phyloP scores from a whole-genome alignment of 768 basidiomycete species.

The Leccinum boreale region DNA sequence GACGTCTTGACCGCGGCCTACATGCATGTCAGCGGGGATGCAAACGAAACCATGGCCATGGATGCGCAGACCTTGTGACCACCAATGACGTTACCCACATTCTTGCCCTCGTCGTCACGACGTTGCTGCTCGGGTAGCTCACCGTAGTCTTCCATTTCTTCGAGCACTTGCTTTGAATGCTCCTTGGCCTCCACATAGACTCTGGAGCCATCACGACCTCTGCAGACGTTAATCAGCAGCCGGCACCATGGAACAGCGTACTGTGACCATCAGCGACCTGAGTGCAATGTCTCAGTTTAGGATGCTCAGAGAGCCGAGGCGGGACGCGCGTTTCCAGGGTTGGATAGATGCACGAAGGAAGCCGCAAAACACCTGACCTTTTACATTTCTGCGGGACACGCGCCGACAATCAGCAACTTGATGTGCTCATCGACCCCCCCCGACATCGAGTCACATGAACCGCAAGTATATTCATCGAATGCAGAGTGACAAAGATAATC shows the following conservation, averaged over 20 bases:
- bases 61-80: constrained; percentile 16
- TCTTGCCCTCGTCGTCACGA: constrained; percentile 4
- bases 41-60: background rate
- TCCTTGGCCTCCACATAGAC: constrained; percentile 21
- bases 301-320: background rate
- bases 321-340: constrained; percentile 18
- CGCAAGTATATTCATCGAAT: background rate
- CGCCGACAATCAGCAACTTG: background rate
- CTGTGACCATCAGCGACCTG: constrained; percentile 19
- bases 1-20: constrained; percentile 22
- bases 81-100: constrained; percentile 18
- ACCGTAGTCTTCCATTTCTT: constrained; percentile 17
- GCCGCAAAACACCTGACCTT: background rate
- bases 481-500: background rate
- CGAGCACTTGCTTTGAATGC: constrained; percentile 23
- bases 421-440: constrained; percentile 4
- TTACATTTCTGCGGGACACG: constrained; percentile 9
- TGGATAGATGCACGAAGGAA: background rate
- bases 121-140: constrained; percentile 16
- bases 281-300: background rate
- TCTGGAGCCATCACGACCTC: constrained; percentile 6
- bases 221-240: constrained; percentile 2
- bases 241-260: background rate
- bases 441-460: background rate
- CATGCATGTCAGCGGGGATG: background rate